These are phyloP conservation scores for Penicillium corylophilum DNA, from an alignment of 2,329 filamentous ascomycete species.

Conservation along the genomic window DNA sequence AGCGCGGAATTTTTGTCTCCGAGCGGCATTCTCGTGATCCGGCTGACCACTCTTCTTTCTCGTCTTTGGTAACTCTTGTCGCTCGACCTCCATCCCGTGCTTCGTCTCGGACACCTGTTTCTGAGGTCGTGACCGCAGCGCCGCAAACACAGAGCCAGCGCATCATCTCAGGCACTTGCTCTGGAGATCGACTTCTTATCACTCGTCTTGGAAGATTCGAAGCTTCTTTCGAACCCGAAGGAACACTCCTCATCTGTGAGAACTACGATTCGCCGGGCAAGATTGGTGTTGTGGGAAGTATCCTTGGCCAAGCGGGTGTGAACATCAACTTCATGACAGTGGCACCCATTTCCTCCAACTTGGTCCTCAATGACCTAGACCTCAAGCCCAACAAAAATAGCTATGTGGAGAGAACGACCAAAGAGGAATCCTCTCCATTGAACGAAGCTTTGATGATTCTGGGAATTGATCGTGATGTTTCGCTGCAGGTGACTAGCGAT, in stretches of 20 bases:
- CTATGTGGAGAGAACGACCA: background rate
- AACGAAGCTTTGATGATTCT: slow-evolving; percentile 81
- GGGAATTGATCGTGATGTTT: slow-evolving; percentile 67
- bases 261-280: slow-evolving; percentile 82
- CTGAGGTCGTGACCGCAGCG: slow-evolving; percentile 7
- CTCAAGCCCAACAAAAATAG: slow-evolving; percentile 5
- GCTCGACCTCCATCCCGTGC: slow-evolving; percentile 45
- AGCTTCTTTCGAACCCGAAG: slow-evolving; percentile 70
- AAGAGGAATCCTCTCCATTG: background rate
- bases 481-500: slow-evolving; percentile 53
- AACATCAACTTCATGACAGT: slow-evolving; percentile 84
- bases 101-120: slow-evolving; percentile 38
- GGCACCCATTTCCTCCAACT: slow-evolving; percentile 42
- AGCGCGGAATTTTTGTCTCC: slow-evolving; percentile 74
- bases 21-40: slow-evolving; percentile 66
- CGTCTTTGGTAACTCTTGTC: slow-evolving; percentile 68
- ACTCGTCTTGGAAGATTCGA: slow-evolving; percentile 71
- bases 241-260: slow-evolving; percentile 72
- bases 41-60: slow-evolving; percentile 60
- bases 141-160: slow-evolving; percentile 43
- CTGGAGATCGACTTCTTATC: slow-evolving; percentile 55
- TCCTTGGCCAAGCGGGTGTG: slow-evolving; percentile 67
- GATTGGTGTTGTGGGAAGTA: slow-evolving; percentile 74
- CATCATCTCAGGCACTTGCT: slow-evolving; percentile 49
- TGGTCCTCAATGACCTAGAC: background rate